Percentiles rank a stretch among this genome's conserved stretches.
Conservation (phyloP, 805 yeast genomes). For the Cephaloascus fragrans region DNA sequence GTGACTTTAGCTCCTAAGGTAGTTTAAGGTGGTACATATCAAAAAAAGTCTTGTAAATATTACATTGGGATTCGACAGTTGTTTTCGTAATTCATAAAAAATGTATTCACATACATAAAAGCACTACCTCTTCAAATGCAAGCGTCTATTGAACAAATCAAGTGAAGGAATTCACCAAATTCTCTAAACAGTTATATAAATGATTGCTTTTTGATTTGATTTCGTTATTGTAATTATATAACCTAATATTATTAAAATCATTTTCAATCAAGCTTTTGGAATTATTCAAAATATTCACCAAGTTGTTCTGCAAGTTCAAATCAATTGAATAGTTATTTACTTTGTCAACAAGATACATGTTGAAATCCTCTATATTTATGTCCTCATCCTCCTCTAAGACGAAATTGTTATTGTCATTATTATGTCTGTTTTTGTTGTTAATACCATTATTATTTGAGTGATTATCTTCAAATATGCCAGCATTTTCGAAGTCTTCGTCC, state of each 20-base stretch:
- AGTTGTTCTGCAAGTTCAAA: conserved; percentile 1
- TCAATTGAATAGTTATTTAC: not conserved
- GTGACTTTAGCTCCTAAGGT: conserved; percentile 88
- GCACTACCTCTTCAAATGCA: not conserved
- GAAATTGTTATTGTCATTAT: too few species aligned
- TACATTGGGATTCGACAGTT: not conserved
- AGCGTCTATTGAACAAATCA: not conserved
- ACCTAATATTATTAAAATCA: conserved; percentile 5
- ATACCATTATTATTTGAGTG: too few species aligned
- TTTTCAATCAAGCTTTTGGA: conserved; percentile 7
- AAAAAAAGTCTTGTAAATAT: conserved; percentile 1
- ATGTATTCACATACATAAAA: not conserved
- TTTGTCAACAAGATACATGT: not conserved
- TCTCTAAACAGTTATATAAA: conserved; percentile 4
- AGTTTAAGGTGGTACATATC: conserved; percentile 23
- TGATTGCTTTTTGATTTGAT: conserved; percentile 4
- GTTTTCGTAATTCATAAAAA: not conserved
- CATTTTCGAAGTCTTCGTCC: too few species aligned
- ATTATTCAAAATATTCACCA: conserved; percentile 7
- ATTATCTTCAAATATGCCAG: too few species aligned
- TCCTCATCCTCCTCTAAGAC: too few species aligned
- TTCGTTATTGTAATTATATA: conserved; percentile 4
- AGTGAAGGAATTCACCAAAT: conserved; percentile 8
- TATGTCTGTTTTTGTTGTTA: too few species aligned
- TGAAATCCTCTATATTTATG: not conserved